Base-by-base conservation (phyloP, 1,139 yeast species). In the Eremothecium gossypii region DNA sequence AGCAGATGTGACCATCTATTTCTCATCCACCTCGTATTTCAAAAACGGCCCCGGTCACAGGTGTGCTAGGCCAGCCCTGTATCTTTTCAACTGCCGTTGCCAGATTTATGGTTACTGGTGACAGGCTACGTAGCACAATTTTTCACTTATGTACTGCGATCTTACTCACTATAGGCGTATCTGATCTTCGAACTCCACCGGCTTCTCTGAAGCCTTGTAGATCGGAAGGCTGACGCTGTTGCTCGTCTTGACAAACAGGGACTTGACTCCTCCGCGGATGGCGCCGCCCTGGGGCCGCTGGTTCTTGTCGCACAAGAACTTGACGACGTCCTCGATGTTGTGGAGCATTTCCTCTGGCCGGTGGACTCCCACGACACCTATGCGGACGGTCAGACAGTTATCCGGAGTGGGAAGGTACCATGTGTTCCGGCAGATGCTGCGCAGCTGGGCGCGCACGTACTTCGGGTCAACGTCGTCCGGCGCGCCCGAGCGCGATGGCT, bases 191-290 rank as follows among this genome's bases (percentile, higher is more conserved):
- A 6, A 17, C 23, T 17, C 23, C 23, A 17, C 23, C 23, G 23
- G 23, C 23, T 17, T 17, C 23, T 17, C 35, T 3, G 35, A 20
- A n/a, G 35, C 35, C 26, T 48, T 46, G 40, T 56, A 64, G 5
- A 67, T 44, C 5, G 76, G 76, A 53, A 82, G 65, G 63, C 84
- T 77, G 26, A 71, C 68, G 63, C 86, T 79, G 36, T 77, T 79
- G 42, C 73, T 70, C 0, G 85, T 77, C 60, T 80, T 80, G 20
- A 81, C 66, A 52, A 75, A 74, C 13, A 77, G 61, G 33, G 77
- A 75, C 8, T 66, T 68, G 26, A 81, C 58, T 1, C 67, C 68
- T 13, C 65, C 63, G 40, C 64, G 65, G 36, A 79, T 60, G 10
- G 76, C 54, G 0, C 86, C 86, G 1, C 85, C 85, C 35, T 76